Evolutionary conservation across 164 flowering plant genomes (phyloP).

Genomic region (Dillenia suffruticosa): DNA sequence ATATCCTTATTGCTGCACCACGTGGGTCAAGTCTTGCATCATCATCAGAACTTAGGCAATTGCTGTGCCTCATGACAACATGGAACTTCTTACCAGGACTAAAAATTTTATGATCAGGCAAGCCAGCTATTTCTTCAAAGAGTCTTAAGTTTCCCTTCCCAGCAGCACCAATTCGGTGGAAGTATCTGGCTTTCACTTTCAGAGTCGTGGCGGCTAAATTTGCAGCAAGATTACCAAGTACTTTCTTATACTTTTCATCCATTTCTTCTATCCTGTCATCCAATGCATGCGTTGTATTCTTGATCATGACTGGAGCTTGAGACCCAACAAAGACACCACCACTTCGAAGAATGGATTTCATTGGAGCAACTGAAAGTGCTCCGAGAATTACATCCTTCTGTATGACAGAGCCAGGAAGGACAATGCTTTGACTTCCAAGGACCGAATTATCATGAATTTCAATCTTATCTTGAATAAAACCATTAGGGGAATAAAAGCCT

Average conservation of each 20-base stretch:
- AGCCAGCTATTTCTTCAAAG: constrained; percentile 45
- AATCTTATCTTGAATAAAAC: constrained; percentile 27
- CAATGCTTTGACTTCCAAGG: constrained; percentile 61
- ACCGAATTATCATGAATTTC: constrained; percentile 60
- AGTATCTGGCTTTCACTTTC: constrained; percentile 67
- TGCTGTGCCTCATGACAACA: constrained; percentile 62
- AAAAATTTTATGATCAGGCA: constrained; percentile 59
- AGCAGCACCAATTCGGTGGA: constrained; percentile 69
- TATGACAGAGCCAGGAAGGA: constrained; percentile 59
- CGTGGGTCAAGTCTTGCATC: constrained; percentile 86
- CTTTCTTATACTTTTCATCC: constrained; percentile 59
- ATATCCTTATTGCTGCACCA: constrained; percentile 62
- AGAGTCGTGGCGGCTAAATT: constrained; percentile 66
- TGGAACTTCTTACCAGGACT: constrained; percentile 49
- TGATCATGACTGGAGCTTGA: constrained; percentile 58
- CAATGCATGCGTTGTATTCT: constrained; percentile 52
- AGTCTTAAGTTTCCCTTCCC: constrained; percentile 56
- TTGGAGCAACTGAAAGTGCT: constrained; percentile 73
- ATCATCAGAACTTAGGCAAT: constrained; percentile 73
- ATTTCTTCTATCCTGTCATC: constrained; percentile 76
- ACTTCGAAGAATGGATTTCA: constrained; percentile 48
- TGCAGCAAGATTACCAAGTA: constrained; percentile 67
- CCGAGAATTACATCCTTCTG: constrained; percentile 64
- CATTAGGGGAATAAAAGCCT: constrained; percentile 47
- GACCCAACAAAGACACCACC: constrained; percentile 75